Base-by-base conservation (phyloP, 2,329 filamentous ascomycete species). In the Lasiodiplodia theobromae region DNA sequence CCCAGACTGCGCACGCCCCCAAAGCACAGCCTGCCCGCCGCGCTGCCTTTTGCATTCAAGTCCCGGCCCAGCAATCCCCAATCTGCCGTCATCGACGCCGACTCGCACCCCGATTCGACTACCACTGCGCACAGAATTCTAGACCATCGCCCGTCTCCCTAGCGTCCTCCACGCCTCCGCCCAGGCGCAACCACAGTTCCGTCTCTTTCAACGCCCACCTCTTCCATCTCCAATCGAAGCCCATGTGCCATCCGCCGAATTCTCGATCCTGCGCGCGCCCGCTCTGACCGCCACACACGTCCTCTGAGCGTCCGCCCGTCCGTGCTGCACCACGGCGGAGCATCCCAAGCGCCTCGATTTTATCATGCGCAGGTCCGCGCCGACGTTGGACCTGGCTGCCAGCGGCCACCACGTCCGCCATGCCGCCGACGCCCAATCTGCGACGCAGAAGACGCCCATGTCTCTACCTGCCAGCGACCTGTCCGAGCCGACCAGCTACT, bases 401-500 rank as follows among this genome's bases (percentile, higher is more conserved):
- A n/a, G 44, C 66, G 7, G 18, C 10, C 21, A 54, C 23, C n/a
- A 21, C n/a, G 6, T 16, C 57, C 66, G 66, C 66, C 56, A 69
- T 52, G 58, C 60, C 65, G 63, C 38, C 68, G 62, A 66, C n/a
- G 40, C 67, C 37, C 64, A 38, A 53, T 40, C 68, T 28, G 60
- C 62, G 28, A 54, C 23, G 4, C 37, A 40, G 25, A 47, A 31
- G 18, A 68, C 49, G 52, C 58, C 52, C 52, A 53, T 69, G 69
- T 69, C 72, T 66, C 70, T 69, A 56, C 75, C 75, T 72, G 69
- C 5, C 73, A 40, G 72, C 76, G 34, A 62, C 53, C 72, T 31
- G 14, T 56, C 57, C 14, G 71, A 68, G 57, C 67, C 69, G 51
- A 37, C 25, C 51, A 73, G 75, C 3, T 79, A 79, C 70, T 80